These are phyloP conservation scores for Halocafeteria seosinensis DNA, from an alignment of 108 stramenopile species.

Conservation along the genomic window DNA sequence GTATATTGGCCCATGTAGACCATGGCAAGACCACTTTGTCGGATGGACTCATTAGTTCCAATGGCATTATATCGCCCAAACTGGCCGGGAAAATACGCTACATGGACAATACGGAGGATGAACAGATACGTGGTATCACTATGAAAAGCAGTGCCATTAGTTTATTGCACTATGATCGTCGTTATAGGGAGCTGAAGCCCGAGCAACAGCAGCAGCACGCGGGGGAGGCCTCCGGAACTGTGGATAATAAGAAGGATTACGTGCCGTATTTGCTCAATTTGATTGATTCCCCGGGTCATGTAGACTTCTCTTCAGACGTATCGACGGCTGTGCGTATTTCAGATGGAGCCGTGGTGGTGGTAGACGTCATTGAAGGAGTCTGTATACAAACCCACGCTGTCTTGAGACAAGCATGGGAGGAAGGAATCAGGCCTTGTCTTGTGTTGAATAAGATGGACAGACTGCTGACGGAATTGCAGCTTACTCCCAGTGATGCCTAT, in stretches of 20 bases:
- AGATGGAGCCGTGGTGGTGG: slow-evolving; percentile 75
- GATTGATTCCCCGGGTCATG: slow-evolving; percentile 90
- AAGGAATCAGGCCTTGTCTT: slow-evolving; percentile 64
- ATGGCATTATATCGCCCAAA: slow-evolving; percentile 39
- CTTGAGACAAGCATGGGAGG: slow-evolving; percentile 66
- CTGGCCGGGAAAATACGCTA: slow-evolving; percentile 35
- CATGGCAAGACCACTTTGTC: slow-evolving; percentile 35
- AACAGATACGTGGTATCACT: slow-evolving; percentile 84
- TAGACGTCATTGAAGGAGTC: slow-evolving; percentile 87
- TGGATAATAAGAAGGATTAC: not conserved
- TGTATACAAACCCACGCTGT: slow-evolving; percentile 85
- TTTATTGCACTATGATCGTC: slow-evolving; percentile 41
- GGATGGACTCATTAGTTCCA: slow-evolving; percentile 36
- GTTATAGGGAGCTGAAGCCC: not conserved
- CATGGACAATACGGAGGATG: slow-evolving; percentile 7
- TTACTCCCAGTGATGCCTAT: slow-evolving; percentile 68
- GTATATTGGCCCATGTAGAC: slow-evolving; percentile 46
- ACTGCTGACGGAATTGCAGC: slow-evolving; percentile 44
- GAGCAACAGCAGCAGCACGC: not conserved
- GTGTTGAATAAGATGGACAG: slow-evolving; percentile 83
- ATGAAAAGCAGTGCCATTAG: slow-evolving; percentile 79
- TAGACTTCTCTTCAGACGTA: slow-evolving; percentile 85
- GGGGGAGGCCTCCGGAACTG: not conserved
- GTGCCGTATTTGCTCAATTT: slow-evolving; percentile 62
- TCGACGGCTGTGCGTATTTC: slow-evolving; percentile 69